Evolutionary conservation across 208 protist genomes (phyloP), one percentile per base, ranked within the genome.

Genomic region (Wallacemonas rigidus): DNA sequence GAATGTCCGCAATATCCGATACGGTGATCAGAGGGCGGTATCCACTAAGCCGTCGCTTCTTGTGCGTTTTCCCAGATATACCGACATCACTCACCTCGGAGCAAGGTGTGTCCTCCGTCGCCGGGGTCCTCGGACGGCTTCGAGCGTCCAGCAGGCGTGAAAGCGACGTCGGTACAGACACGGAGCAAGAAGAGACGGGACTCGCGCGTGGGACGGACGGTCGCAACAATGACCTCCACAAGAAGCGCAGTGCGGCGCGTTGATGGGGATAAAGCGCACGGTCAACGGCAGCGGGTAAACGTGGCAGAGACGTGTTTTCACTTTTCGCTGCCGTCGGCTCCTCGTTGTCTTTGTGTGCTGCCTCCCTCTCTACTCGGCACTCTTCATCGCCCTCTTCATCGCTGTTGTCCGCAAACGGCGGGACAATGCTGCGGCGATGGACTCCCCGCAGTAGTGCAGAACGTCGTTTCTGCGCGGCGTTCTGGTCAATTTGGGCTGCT

Each of bases 1-100:
- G 60, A 26, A 65, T 65, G 60, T 65, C 60, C 41, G 60, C 60
- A 35, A 65, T 65, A n/a, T 65, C 60, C n/a, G 60, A 45, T 0
- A 65, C 60, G 14, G 60, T 65, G 43, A 65, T 65, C n/a, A 65
- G 60, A n/a, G 60, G 60, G 4, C 60, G 36, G 40, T 65, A 65
- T 6, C 15, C 43, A 12, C 45, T 12, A 50, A 26, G 26, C 45
- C 45, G 45, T 12, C 45, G 12, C 45, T 50, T 6, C 11, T 5
- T 36, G 14, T 17, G 53, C 53, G 11, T 17, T 57, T 36, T n/a
- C 53, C 14, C 5, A 26, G 26, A 26, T 26, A 26, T 26, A 26
- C 26, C 26, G 26, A 26, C 26, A 26, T 26, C 26, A 26, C 26
- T 26, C 26, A 26, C 26, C 26, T 26, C 26, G 26, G 26, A 26